Base-by-base conservation (phyloP, 768 basidiomycete species). In the Nidularia pulvinata region DNA sequence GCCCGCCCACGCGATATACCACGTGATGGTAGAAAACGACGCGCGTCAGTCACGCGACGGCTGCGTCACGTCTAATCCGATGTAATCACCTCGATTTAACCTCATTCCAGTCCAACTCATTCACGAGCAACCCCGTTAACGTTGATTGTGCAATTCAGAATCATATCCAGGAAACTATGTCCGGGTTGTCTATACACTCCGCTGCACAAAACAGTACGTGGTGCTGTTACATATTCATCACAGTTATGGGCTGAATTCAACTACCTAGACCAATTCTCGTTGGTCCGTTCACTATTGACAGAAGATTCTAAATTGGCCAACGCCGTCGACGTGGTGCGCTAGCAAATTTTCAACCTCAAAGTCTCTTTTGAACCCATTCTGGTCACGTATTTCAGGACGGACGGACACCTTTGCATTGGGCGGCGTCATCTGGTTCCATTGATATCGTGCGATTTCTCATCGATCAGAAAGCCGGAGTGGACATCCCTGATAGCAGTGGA, bases 341-440 rank as follows among this genome's bases (percentile, higher is more conserved):
- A 14, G 1, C 10, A 19, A 57, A n/a, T 46, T 32, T 33, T 11
- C 2, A 36, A 49, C 46, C 11, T n/a, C 36, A 42, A 11, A 32
- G 7, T 32, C n/a, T 19, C 36, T 4, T 13, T 25, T 46, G 11
- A 46, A 43, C 43, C 14, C 30, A 32, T 44, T 13, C 56, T 54
- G 39, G 13, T 52, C 30, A 46, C 32, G 50, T 30, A 7, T 22
- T 13, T 16, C 46, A 44, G 25, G 91, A 94, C 65, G 86, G 79
- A 37, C 78, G 92, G 34, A 91, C 92, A 0, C 81, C 92, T 7
- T 70, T 94, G n/a, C 92, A 94, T 62, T 93, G 91, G 90, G 89
- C 91, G 53, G 84, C 91, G 10, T 86, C 86, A 9, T 83, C 83
- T 16, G 91, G 89, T 49, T 80, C 86, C 39, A 66, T 82, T 52